Evolutionary conservation across 441 rosid genomes (phyloP), one percentile per base, ranked within the genome.

Genomic region (Metrosideros polymorpha): DNA sequence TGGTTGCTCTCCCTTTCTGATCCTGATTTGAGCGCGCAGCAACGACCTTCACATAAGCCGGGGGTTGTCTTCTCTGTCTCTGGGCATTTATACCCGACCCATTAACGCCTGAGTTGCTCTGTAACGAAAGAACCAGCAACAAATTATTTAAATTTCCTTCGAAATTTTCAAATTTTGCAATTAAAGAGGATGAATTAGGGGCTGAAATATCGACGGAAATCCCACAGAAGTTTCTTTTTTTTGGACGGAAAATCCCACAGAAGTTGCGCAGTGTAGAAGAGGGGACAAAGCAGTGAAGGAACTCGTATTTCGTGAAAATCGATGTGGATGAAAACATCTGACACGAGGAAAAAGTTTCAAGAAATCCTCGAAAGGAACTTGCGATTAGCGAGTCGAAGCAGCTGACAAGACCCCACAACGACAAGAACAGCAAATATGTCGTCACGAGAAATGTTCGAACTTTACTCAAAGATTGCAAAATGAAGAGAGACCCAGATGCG

Each of bases 71-170:
- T 88, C 88, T 91, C 86, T 90, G 93, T 85, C 89, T 91, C 63
- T 87, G 87, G n/a, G 93, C 83, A 24, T 90, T 91, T 83, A 93
- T 88, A 76, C 91, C 84, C 32, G 91, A 89, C 85, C 95, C 93
- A 84, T 93, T 89, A 85, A 96, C 85, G 86, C 90, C 89, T 84
- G 92, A 85, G 87, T 95, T 93, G 89, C 85, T 94, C 98, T 96
- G 97, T 53, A 84, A 86, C 49, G 53, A 39, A 63, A 85, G 84
- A 56, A 83, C 30, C 27, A 57, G 43, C 55, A 29, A 39, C 71
- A 42, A 63, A 39, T 29, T 51, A 54, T 30, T 51, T 25, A 66
- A 49, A 42, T 13, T 76, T 52, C 12, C 42, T 22, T 61, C 12
- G n/a, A 51, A 53, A 83, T 35, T 43, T n/a, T 22, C 84, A 55